These are phyloP conservation scores for Pyrus bretschneideri DNA, from an alignment of 306 rosid genomes.

Conservation along the genomic window DNA sequence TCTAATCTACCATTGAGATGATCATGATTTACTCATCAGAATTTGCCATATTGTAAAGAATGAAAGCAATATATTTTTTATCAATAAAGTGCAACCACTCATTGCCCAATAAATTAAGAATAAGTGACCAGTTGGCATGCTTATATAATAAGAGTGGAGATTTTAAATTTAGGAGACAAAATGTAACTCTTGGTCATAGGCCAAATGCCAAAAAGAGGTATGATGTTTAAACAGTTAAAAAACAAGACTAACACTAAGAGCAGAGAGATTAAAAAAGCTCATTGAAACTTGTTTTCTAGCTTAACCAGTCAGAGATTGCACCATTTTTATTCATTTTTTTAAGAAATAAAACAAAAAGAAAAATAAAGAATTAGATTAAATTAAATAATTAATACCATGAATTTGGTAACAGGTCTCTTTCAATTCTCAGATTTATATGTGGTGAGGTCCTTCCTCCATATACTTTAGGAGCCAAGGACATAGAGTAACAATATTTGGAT, in stretches of 20 bases:
- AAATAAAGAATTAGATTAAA: neutral
- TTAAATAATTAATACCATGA: neutral
- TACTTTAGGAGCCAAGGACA: neutral
- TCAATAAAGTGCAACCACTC: neutral
- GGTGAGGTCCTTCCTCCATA: neutral
- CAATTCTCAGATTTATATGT: conserved; percentile 6
- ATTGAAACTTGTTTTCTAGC: conserved; percentile 19
- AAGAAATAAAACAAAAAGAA: neutral
- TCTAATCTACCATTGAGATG: neutral
- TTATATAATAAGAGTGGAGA: neutral
- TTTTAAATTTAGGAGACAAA: neutral
- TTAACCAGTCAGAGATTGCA: conserved; percentile 17
- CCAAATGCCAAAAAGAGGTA: conserved; percentile 12
- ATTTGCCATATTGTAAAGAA: neutral
- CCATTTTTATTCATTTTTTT: neutral
- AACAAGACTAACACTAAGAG: neutral
- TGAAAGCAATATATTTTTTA: neutral
- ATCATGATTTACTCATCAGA: neutral
- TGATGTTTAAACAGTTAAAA: neutral
- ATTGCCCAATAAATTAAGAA: neutral
- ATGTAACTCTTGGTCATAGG: neutral
- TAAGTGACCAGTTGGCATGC: neutral
- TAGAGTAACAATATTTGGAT: neutral
- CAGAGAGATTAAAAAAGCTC: neutral
- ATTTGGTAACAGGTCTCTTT: conserved; percentile 41